Evolutionary conservation across 352 stramenopile species (phyloP), one percentile per base, ranked within the genome.

Genomic region (Globisporangium middletonii): DNA sequence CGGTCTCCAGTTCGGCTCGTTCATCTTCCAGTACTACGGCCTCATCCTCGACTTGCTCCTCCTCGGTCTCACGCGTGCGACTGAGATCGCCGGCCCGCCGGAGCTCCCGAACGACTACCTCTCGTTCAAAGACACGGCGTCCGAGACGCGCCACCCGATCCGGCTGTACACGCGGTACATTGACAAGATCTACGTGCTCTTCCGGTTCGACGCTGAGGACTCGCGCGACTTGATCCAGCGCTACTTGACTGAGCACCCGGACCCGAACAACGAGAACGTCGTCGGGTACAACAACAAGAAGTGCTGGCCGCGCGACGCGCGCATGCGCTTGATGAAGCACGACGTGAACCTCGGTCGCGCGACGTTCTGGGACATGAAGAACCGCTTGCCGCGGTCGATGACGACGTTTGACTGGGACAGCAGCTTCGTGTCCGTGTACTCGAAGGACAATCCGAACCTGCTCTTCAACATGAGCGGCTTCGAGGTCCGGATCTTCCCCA

Each of bases 241-340:
- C 2, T 99, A 98, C 69, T 77, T 99, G 55, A 99, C 98, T 13
- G 98, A 99, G 69, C 95, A 99, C 65, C 98, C 98, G 23, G 98
- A 99, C 73, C 98, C 98, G 12, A 99, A 99, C 77, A 99, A 99
- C 74, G 97, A 99, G 65, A 99, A 99, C 65, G 94, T 99, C 45
- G 97, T 99, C 37, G 97, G 98, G 1, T 99, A 99, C 81, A 98
- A 98, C 68, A 99, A 99, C 81, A 99, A 99, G 71, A 99, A 99
- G 69, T 99, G 98, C 70, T 99, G 98, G 98, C 97, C 98, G 30
- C 88, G 98, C 50, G 98, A 99, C 71, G 97, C 96, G 41, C 89
- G 98, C 41, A 99, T 99, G 98, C 89, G 98, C 19, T 71, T 99
- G 56, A 98, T 99, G 79, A 99, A 99, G 73, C 96, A 99, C 54